A percentile compares a stretch with the other conserved stretches of the same genome.
These are phyloP conservation scores for Capronia coronata DNA, from an alignment of 2,329 filamentous ascomycete genomes.

Conservation along the genomic window DNA sequence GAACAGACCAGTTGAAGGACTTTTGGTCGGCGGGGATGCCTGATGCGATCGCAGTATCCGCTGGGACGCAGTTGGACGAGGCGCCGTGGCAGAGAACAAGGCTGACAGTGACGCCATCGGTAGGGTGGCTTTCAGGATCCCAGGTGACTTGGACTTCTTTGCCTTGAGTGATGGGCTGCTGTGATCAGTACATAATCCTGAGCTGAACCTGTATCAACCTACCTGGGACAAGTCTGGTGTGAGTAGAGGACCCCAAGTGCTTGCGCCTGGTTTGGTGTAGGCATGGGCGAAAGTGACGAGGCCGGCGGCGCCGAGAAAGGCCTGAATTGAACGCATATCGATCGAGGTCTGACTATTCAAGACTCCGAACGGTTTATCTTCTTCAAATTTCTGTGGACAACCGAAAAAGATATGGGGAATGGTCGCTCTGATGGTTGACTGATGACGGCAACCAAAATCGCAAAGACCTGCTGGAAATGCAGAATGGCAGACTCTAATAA, in stretches of 20 bases:
- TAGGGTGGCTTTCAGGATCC: slow-evolving; percentile 21
- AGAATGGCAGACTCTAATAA: no score
- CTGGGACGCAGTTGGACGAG: slow-evolving; percentile 25
- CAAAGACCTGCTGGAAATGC: slow-evolving; percentile 13
- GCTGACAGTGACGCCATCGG: slow-evolving; percentile 24
- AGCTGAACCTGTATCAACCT: neutral
- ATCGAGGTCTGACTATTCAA: neutral
- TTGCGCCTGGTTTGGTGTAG: slow-evolving; percentile 21
- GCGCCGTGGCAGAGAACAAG: slow-evolving; percentile 28
- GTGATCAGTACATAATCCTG: neutral
- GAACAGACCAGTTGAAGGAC: slow-evolving; percentile 26
- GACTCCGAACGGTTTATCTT: neutral
- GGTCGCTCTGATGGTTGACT: slow-evolving; percentile 10
- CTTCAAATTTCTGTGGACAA: neutral
- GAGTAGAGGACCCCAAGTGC: slow-evolving; percentile 26
- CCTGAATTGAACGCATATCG: slow-evolving; percentile 17
- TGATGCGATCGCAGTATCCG: slow-evolving; percentile 21
- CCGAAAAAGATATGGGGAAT: neutral
- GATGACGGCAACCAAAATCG: neutral
- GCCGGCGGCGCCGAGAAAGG: slow-evolving; percentile 54
- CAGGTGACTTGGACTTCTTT: slow-evolving; percentile 25
- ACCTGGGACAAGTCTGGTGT: slow-evolving; percentile 20
- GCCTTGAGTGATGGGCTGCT: slow-evolving; percentile 26
- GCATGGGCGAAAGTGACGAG: slow-evolving; percentile 65
- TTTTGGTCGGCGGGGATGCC: slow-evolving; percentile 23